Evolutionary conservation across 2,329 filamentous ascomycete genomes (phyloP).

Genomic region (Rutstroemia sp.): DNA sequence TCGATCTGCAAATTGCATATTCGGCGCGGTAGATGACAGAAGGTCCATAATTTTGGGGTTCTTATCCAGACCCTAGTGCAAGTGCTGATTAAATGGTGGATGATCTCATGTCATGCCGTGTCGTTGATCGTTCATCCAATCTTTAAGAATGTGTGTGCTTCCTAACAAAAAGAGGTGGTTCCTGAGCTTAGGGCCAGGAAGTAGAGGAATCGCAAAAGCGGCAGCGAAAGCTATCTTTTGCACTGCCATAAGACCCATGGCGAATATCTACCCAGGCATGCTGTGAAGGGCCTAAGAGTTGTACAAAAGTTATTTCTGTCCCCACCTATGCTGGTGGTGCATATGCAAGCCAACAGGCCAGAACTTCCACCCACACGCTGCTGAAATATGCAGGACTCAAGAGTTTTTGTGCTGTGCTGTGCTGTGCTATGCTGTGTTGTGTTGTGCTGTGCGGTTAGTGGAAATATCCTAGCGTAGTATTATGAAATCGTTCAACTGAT

Average conservation of each 20-base stretch:
- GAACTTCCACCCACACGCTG: conserved; percentile 3
- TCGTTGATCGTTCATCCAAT: conserved; percentile 3
- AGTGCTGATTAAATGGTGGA: not conserved
- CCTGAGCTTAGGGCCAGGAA: not conserved
- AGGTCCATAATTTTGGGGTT: no score
- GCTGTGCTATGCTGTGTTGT: not conserved
- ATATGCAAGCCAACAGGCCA: conserved; percentile 10
- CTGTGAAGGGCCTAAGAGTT: not conserved
- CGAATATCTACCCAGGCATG: conserved; percentile 1
- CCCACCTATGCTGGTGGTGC: conserved; percentile 1
- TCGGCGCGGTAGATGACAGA: no score
- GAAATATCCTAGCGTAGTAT: no score
- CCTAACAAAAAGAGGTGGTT: not conserved
- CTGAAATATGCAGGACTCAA: conserved; percentile 5
- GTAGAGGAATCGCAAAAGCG: not conserved
- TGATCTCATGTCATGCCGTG: conserved; percentile 4
- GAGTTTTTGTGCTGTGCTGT: not conserved
- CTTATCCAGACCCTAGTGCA: no score
- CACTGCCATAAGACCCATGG: conserved; percentile 1
- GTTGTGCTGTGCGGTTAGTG: not conserved
- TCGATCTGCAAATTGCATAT: no score
- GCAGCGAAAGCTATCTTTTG: not conserved
- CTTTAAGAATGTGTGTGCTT: not conserved
- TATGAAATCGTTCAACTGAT: not conserved
- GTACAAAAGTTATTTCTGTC: conserved; percentile 7